Base-by-base conservation (phyloP, 2,329 filamentous ascomycete species). In the Xylariaceae sp. region DNA sequence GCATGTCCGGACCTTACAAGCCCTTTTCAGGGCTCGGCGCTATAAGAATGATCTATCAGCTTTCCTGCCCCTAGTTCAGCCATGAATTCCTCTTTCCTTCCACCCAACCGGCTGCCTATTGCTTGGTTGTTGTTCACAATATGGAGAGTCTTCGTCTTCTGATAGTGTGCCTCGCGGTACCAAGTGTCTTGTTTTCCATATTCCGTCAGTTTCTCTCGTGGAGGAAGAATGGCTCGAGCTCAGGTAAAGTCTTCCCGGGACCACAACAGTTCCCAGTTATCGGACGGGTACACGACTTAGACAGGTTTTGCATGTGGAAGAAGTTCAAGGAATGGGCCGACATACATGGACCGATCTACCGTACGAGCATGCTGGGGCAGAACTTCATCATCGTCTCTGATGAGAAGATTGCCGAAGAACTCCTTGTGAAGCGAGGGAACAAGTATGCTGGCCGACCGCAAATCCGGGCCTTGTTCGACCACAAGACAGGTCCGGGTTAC, bases 371-470 rank as follows among this genome's bases (percentile, higher is more conserved):
- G 69, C 15, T 72, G 9, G 70, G 70, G 10, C 69, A 72, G 58
- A 62, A 69, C 6, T 72, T 72, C 56, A 66, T 72, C 51, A 73
- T 81, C 63, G 67, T 81, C 10, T 79, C 78, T 1, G 76, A 80
- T 45, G 77, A 80, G 64, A 73, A 75, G 52, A 78, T 81, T 56
- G 79, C 79, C 7, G 72, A 75, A 61, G 78, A 81, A 56, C 72
- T 81, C 6, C 73, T 81, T 2, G 71, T 79, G 45, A 80, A 80
- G 69, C 72, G 77, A 35, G 78, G 78, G 4, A 76, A 81, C 61
- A 80, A 77, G 60, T 81, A 80, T 63, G 76, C 77, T 1, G 78
- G 79, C 3, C 73, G 79, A n/a, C 76, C 77, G 6, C 78, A 81
- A 70, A 79, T 81, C 57, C 70, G 78, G 37, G 78, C 78, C 0